Conservation (phyloP, 495 filamentous ascomycete species). For the Trichoderma parareesei region DNA sequence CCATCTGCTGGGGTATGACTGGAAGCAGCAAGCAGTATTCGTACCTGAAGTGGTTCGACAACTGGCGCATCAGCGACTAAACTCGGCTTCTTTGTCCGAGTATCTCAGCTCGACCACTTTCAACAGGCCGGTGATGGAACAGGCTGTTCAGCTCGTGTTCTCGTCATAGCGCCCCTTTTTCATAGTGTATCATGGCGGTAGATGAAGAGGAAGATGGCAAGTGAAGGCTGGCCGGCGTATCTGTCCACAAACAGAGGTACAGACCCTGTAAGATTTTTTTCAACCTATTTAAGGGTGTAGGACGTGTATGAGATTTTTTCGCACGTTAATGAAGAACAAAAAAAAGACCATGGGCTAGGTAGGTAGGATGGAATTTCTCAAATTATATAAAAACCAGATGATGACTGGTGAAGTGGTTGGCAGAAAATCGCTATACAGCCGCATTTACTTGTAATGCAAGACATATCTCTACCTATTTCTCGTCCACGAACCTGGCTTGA, state of each 20-base stretch:
- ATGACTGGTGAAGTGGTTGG: background rate
- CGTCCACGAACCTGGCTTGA: background rate
- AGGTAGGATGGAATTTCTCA: constrained; percentile 4
- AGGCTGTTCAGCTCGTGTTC: background rate
- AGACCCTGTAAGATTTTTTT: constrained; percentile 3
- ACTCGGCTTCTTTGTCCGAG: background rate
- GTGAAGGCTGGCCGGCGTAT: background rate
- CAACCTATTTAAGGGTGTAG: background rate
- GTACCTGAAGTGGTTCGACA: constrained; percentile 85
- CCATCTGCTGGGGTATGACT: constrained; percentile 95
- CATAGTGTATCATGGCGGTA: background rate
- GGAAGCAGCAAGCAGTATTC: constrained; percentile 74
- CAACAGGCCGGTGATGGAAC: background rate
- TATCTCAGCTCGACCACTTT: background rate
- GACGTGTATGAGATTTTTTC: background rate
- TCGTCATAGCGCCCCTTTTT: background rate
- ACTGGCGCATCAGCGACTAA: constrained; percentile 58
- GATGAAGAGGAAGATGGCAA: background rate
- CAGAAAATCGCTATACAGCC: constrained; percentile 1
- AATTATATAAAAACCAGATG: constrained; percentile 4
- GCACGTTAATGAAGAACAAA: background rate
- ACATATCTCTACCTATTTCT: background rate
- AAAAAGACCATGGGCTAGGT: constrained; percentile 1
- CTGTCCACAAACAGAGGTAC: background rate
- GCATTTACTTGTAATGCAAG: constrained; percentile 1